Base-by-base conservation (phyloP, 2,329 filamentous ascomycete species). In the Fusarium oligoseptatum region DNA sequence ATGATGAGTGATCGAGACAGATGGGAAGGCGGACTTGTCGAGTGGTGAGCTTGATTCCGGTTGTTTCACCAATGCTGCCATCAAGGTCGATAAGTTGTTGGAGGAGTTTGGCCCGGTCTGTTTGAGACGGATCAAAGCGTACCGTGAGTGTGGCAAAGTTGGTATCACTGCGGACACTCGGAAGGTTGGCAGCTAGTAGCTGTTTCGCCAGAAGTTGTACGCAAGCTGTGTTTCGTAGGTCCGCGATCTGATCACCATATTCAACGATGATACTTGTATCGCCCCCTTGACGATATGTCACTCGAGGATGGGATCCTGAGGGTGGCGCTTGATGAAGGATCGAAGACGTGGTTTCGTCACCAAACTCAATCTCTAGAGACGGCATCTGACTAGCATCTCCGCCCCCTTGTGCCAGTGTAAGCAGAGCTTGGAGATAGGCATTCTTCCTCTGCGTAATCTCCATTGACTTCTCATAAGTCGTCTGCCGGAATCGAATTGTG, bases 401-500 rank as follows among this genome's bases (percentile, higher is more conserved):
- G 7, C 5, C 9, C 1, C 55, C 55, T 37, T 24, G 20, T 37
- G 55, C n/a, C 3, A 57, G 55, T 3, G 15, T 9, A 12, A n/a
- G n/a, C 14, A 57, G 34, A 37, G 55, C 55, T 14, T 57, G 32
- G 34, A 57, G 55, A 24, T 57, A 57, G 4, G 55, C 55, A 37
- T 57, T 17, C 34, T 57, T 57, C 55, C 32, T 37, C 55, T 57
- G 55, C 5, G 32, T 57, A 22, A 57, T 57, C 20, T 57, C 55
- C 3, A 10, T n/a, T 24, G 55, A 34, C 22, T 67, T 64, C 6
- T 72, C 69, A 4, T 64, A 1, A 88, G 87, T 77, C 91, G 92
- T 67, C 7, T 57, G 36, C 12, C 60, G 60, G 55, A 70, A 76
- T 34, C 58, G 62, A 6, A 76, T 61, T 5, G 43, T 61, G 34